phyloP scores from a whole-genome alignment of 73 alveolate species.

The Tetrahymena elliotti region DNA sequence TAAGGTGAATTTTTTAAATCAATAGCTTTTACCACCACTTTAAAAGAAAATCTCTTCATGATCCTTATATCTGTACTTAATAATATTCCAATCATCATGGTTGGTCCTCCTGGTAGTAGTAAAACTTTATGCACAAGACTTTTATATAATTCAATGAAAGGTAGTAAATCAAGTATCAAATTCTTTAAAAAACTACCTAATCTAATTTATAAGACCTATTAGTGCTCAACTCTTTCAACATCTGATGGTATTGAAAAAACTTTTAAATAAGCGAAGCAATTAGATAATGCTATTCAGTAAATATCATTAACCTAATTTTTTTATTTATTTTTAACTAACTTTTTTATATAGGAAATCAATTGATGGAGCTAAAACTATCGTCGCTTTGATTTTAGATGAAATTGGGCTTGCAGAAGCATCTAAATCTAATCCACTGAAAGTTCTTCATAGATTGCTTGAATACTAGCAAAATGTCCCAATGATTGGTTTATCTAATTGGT shows the following conservation, averaged over 20 bases:
- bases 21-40: not conserved
- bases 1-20: not conserved
- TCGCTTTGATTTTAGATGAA: constrained; percentile 61
- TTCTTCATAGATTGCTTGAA: constrained; percentile 65
- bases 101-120: constrained; percentile 76
- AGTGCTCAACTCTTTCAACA: constrained; percentile 44
- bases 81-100: constrained; percentile 59
- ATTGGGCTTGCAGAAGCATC: constrained; percentile 73
- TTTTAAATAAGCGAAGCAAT: not conserved
- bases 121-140: constrained; percentile 61
- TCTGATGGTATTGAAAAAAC: constrained; percentile 21
- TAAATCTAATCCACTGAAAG: constrained; percentile 66
- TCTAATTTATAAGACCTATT: constrained; percentile 10
- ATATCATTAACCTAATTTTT: not conserved
- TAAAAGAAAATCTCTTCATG: constrained; percentile 57
- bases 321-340: not conserved
- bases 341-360: not conserved
- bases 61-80: constrained; percentile 46
- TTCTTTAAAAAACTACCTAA: not conserved
- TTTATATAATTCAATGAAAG: constrained; percentile 49
- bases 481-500: constrained; percentile 68
- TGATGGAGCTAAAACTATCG: not conserved
- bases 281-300: not conserved
- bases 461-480: constrained; percentile 34
- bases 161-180: constrained; percentile 15